Percentiles rank a stretch among this genome's conserved stretches.
Evolutionary conservation across 2,329 filamentous ascomycete species (phyloP).

Genomic region (Alternaria dauci): DNA sequence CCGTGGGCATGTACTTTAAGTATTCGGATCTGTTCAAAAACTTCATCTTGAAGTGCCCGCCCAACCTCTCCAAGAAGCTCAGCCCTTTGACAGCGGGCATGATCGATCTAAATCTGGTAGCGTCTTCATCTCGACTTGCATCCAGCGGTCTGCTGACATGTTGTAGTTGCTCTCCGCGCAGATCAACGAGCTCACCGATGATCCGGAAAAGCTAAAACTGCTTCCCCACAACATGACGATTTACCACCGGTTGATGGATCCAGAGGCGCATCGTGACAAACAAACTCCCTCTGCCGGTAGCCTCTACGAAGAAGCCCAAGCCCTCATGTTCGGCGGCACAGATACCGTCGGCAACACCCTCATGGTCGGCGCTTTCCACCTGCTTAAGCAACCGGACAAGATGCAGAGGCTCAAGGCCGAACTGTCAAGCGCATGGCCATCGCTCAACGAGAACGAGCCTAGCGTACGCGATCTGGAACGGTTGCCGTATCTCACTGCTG

Average conservation of each 20-base stretch:
- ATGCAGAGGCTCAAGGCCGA: slow-evolving; percentile 51
- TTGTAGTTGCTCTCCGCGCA: slow-evolving; percentile 40
- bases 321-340: slow-evolving; percentile 57
- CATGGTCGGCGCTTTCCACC: slow-evolving; percentile 53
- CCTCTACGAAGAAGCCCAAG: slow-evolving; percentile 57
- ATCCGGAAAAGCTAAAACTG: slow-evolving; percentile 42
- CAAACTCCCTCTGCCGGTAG: slow-evolving; percentile 42
- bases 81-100: slow-evolving; percentile 50
- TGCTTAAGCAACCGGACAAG: slow-evolving; percentile 48
- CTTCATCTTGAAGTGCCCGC: slow-evolving; percentile 50
- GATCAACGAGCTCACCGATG: slow-evolving; percentile 41
- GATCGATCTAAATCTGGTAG: slow-evolving; percentile 49
- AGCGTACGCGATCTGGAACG: slow-evolving; percentile 48
- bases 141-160: not conserved
- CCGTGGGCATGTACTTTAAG: slow-evolving; percentile 51
- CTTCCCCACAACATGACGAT: slow-evolving; percentile 51
- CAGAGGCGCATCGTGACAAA: slow-evolving; percentile 43
- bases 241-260: slow-evolving; percentile 49
- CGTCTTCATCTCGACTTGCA: not conserved
- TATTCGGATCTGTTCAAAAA: slow-evolving; percentile 51
- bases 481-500: slow-evolving; percentile 45
- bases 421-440: slow-evolving; percentile 50
- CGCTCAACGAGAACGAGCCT: slow-evolving; percentile 36
- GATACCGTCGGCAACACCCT: slow-evolving; percentile 57
- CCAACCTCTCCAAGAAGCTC: slow-evolving; percentile 46